Conservation (phyloP, 73 alveolate genomes). For the Paramecium biaurelia region DNA sequence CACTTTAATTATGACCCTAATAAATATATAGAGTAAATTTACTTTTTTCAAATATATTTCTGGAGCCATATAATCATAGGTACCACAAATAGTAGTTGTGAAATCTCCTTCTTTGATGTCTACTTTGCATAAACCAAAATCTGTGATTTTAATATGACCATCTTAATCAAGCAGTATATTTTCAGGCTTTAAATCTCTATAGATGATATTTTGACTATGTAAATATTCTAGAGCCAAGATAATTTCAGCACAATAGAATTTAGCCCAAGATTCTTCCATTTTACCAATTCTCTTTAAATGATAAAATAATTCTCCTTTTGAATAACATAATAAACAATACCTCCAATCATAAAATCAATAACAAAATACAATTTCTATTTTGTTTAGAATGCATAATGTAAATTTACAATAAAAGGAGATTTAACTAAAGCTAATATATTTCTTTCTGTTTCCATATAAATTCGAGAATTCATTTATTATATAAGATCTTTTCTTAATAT, state of each 20-base stretch:
- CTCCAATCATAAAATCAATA: conserved; percentile 95
- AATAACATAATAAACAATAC: background rate
- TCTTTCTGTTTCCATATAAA: conserved; percentile 74
- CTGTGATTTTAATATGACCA: conserved; percentile 96
- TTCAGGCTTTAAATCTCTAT: conserved; percentile 97
- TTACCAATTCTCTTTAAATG: conserved; percentile 81
- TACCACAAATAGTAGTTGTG: conserved; percentile 81
- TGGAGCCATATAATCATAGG: conserved; percentile 89
- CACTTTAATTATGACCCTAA: conserved; percentile 67
- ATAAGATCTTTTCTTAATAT: conserved; percentile 74
- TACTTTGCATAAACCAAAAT: conserved; percentile 93
- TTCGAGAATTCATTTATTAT: conserved; percentile 50
- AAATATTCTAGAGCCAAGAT: conserved; percentile 88
- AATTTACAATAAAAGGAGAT: conserved; percentile 91
- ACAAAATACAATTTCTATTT: conserved; percentile 88
- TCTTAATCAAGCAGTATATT: conserved; percentile 89
- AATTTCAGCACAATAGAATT: conserved; percentile 92
- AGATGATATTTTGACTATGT: conserved; percentile 87
- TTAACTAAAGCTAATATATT: conserved; percentile 78
- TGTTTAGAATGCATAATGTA: conserved; percentile 94
- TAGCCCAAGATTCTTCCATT: conserved; percentile 83
- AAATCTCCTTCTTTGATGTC: conserved; percentile 58
- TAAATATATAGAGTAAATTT: no score
- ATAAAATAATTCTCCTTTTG: conserved; percentile 89
- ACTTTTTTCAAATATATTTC: conserved; percentile 74